Conservation (phyloP, 345 rosid genomes). For the Citrus sp. region DNA sequence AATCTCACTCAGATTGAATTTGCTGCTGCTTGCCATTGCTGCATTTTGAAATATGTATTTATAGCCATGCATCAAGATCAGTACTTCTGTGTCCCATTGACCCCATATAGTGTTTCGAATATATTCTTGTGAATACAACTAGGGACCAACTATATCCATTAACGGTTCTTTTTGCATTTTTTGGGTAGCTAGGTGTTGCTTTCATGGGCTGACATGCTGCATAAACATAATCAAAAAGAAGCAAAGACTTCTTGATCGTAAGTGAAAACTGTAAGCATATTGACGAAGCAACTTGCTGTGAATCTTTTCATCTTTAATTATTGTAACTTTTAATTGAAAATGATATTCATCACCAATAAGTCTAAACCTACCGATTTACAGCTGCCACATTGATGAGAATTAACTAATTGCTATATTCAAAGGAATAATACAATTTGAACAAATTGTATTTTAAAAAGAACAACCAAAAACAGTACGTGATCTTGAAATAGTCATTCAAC, state of each 20-base stretch:
- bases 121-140: conserved; percentile 6
- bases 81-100: neutral
- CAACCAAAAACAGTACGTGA: neutral
- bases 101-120: conserved; percentile 1
- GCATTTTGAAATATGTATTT: conserved; percentile 15
- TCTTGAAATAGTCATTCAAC: neutral
- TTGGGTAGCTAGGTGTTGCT: neutral
- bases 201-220: conserved; percentile 5
- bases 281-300: conserved; percentile 9
- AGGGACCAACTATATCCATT: neutral
- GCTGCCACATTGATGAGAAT: neutral
- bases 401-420: neutral
- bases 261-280: conserved; percentile 2
- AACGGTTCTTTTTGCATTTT: neutral
- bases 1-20: neutral
- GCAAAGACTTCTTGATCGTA: neutral
- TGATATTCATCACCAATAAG: no score
- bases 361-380: no score
- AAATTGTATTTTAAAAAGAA: neutral
- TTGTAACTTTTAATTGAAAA: conserved; percentile 1
- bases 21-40: neutral
- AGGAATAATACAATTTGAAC: neutral
- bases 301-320: conserved; percentile 7
- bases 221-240: neutral
- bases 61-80: conserved; percentile 11